Conservation (phyloP, 306 rosid species). For the Pueraria montana region DNA sequence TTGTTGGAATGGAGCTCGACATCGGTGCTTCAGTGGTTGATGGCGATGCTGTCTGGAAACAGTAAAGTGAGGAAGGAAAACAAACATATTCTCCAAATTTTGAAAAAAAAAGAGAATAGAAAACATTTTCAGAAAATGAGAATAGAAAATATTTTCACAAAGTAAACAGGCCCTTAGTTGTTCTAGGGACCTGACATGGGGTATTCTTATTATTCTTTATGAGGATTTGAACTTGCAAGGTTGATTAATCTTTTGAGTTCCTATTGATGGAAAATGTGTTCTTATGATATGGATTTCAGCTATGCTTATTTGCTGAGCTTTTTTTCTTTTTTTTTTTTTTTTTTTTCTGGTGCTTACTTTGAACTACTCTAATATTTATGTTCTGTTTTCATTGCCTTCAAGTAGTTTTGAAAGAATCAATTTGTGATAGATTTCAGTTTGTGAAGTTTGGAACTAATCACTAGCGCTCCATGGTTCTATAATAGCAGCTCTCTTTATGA, state of each 20-base stretch:
- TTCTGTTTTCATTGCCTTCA: constrained; percentile 1
- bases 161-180: constrained; percentile 35
- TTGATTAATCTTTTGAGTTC: constrained; percentile 24
- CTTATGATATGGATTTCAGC: constrained; percentile 1
- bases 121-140: too few relatives aligned
- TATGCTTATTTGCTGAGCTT: not conserved
- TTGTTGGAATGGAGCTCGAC: too few relatives aligned
- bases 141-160: too few relatives aligned
- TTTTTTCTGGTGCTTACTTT: constrained; percentile 27
- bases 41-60: too few relatives aligned
- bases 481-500: constrained; percentile 12
- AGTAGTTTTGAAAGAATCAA: constrained; percentile 24
- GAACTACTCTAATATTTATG: constrained; percentile 34
- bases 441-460: constrained; percentile 37
- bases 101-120: too few relatives aligned
- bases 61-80: too few relatives aligned
- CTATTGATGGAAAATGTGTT: constrained; percentile 17
- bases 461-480: constrained; percentile 2
- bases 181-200: constrained; percentile 40
- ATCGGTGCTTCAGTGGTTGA: too few relatives aligned
- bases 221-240: constrained; percentile 32
- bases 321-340: constrained; percentile 12
- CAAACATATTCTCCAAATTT: too few relatives aligned
- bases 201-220: constrained; percentile 2
- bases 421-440: constrained; percentile 22